Conservation (phyloP, 108 stramenopile genomes). For the Seminavis robusta region DNA sequence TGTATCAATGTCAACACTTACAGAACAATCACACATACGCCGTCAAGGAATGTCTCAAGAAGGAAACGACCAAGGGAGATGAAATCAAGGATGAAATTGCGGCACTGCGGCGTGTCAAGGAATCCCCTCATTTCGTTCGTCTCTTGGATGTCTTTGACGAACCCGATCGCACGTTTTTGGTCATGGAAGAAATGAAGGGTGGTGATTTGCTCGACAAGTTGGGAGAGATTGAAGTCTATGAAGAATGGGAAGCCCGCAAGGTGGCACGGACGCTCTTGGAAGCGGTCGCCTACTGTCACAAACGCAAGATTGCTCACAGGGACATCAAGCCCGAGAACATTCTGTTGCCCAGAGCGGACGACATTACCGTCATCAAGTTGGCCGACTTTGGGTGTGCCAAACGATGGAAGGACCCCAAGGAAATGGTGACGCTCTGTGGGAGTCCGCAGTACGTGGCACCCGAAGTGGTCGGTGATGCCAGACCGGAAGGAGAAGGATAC, state of each 20-base stretch:
- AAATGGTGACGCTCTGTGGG: constrained; percentile 89
- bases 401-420: constrained; percentile 58
- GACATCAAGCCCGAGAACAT: constrained; percentile 87
- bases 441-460: constrained; percentile 95
- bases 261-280: constrained; percentile 40
- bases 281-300: constrained; percentile 60
- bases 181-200: constrained; percentile 71
- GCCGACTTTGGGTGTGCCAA: constrained; percentile 99
- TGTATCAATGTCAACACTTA: constrained; percentile 20
- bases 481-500: constrained; percentile 66
- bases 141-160: constrained; percentile 67
- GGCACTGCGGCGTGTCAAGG: constrained; percentile 18
- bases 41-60: constrained; percentile 21
- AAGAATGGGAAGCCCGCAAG: constrained; percentile 63
- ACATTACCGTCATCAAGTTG: constrained; percentile 89
- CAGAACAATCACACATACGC: constrained; percentile 12
- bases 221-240: constrained; percentile 51
- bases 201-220: constrained; percentile 86
- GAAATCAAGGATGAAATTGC: constrained; percentile 18
- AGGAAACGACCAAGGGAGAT: constrained; percentile 12
- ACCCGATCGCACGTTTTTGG: constrained; percentile 38
- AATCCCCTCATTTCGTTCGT: constrained; percentile 48
- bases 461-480: constrained; percentile 85
- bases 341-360: constrained; percentile 36
- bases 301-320: constrained; percentile 66